phyloP scores from a whole-genome alignment of 164 flowering plant genomes.

The Aristolochia californica region DNA sequence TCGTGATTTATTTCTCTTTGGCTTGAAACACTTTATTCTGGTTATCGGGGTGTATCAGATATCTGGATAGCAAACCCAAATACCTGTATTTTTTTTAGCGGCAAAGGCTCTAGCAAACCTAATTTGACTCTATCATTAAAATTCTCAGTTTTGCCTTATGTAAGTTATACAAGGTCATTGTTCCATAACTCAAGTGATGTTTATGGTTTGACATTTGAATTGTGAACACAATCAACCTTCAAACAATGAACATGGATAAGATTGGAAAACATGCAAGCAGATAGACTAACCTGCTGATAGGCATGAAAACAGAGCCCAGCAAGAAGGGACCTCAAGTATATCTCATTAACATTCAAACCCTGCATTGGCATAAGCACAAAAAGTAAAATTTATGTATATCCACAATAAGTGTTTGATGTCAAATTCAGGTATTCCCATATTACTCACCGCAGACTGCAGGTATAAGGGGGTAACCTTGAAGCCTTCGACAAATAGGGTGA shows the following conservation, averaged over 20 bases:
- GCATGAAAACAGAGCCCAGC: slow-evolving; percentile 97
- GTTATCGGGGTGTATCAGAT: too few species aligned
- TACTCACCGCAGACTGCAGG: slow-evolving; percentile 54
- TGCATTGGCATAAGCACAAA: slow-evolving; percentile 7
- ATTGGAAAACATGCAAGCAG: neutral
- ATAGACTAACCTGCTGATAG: slow-evolving; percentile 75
- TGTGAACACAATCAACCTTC: neutral
- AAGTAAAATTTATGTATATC: too few species aligned
- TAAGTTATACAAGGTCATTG: too few species aligned
- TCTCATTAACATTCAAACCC: slow-evolving; percentile 65
- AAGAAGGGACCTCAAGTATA: slow-evolving; percentile 49
- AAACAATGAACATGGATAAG: neutral
- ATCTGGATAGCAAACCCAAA: too few species aligned
- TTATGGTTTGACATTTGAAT: too few species aligned
- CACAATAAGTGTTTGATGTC: neutral
- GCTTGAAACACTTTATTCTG: too few species aligned
- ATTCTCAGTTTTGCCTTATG: too few species aligned
- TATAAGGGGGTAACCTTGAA: slow-evolving; percentile 57
- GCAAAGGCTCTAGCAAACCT: too few species aligned
- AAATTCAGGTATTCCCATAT: neutral
- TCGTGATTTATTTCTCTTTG: too few species aligned
- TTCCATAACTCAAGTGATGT: too few species aligned
- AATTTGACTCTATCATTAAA: too few species aligned
- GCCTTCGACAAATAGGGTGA: slow-evolving; percentile 57
- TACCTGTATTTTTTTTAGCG: too few species aligned